Percentiles rank a stretch among this genome's conserved stretches.
Conservation (phyloP, 2,329 filamentous ascomycete genomes). For the Apiospora hydei region DNA sequence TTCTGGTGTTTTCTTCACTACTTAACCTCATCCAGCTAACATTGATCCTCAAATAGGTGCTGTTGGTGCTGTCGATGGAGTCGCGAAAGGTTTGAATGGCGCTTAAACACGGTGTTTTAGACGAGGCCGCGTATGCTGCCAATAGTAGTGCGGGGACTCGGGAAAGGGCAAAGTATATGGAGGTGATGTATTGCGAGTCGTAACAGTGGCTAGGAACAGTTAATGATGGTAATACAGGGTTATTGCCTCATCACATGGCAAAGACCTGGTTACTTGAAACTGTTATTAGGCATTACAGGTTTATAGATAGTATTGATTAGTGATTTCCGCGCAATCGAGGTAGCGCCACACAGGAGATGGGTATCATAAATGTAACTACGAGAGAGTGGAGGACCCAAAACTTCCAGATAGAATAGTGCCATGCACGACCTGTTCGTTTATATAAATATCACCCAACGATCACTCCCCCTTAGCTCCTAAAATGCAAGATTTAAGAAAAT, state of each 20-base stretch:
- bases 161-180: neutral
- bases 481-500: slow-evolving; percentile 16
- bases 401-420: neutral
- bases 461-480: slow-evolving; percentile 16
- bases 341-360: slow-evolving; percentile 21
- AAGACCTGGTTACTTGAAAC: neutral
- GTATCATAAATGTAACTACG: slow-evolving; percentile 23
- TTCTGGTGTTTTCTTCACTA: neutral
- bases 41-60: neutral
- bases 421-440: neutral
- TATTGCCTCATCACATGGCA: neutral
- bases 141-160: neutral
- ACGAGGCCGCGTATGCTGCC: neutral
- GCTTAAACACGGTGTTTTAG: neutral
- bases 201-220: neutral
- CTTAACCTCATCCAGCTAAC: neutral
- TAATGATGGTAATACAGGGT: neutral
- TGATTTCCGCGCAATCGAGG: neutral
- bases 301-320: slow-evolving; percentile 11
- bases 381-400: slow-evolving; percentile 20
- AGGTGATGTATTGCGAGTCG: neutral
- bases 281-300: neutral
- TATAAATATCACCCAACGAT: neutral
- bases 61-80: neutral
- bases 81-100: neutral